phyloP scores from a whole-genome alignment of 192 early-diverging fungal species.

The Rhizoclosmatium sp. region DNA sequence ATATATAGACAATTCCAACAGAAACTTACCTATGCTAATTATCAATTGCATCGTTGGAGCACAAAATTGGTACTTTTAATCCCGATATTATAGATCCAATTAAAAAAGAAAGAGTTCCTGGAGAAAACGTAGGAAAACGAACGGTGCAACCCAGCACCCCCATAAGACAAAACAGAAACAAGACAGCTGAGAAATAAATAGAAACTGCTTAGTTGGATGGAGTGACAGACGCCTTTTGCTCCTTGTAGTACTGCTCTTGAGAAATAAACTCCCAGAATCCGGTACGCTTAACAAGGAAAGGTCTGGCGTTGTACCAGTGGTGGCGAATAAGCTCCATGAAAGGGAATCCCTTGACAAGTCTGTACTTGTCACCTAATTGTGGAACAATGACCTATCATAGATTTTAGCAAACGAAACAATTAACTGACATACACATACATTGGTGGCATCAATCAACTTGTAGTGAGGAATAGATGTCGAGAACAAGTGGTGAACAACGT shows the following conservation, averaged over 20 bases:
- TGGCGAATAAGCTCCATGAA: slow-evolving; percentile 47
- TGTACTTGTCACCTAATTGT: slow-evolving; percentile 41
- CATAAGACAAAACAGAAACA: no score
- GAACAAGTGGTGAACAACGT: slow-evolving; percentile 58
- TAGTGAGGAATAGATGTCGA: slow-evolving; percentile 56
- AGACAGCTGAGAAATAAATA: neutral
- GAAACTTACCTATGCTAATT: no score
- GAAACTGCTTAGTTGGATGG: neutral
- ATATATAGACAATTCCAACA: neutral
- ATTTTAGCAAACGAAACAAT: neutral
- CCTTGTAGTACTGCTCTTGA: slow-evolving; percentile 19
- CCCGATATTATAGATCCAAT: neutral
- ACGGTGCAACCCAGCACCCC: no score
- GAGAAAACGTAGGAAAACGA: no score
- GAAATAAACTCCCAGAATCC: slow-evolving; percentile 26
- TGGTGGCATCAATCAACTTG: slow-evolving; percentile 53
- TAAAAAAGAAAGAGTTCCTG: neutral
- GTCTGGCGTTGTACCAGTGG: slow-evolving; percentile 40
- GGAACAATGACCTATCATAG: slow-evolving; percentile 27
- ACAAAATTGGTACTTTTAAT: neutral
- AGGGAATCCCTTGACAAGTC: slow-evolving; percentile 47
- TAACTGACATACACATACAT: slow-evolving; percentile 15
- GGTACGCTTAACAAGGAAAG: slow-evolving; percentile 13
- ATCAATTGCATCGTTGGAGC: neutral
- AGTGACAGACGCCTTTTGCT: slow-evolving; percentile 2